phyloP scores from a whole-genome alignment of 179 eudicot species.

The Silene noctiflora region DNA sequence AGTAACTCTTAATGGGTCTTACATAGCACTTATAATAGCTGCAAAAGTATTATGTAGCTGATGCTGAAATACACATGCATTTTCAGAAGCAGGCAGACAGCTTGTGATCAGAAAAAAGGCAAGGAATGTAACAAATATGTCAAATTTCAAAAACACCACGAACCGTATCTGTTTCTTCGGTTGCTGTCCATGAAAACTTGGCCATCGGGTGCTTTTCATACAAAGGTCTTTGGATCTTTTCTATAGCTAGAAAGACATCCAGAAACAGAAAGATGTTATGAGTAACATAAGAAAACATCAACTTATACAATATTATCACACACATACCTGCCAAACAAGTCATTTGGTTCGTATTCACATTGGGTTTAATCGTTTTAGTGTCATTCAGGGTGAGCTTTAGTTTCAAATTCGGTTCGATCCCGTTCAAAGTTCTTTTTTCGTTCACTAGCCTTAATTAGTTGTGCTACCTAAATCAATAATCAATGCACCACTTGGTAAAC shows the following conservation, averaged over 20 bases:
- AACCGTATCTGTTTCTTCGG: constrained; percentile 82
- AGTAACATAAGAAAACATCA: constrained; percentile 6
- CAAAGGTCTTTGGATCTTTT: constrained; percentile 74
- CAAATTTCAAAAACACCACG: constrained; percentile 23
- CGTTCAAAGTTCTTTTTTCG: no score
- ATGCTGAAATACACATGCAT: not conserved
- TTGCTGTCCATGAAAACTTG: constrained; percentile 87
- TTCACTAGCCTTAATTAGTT: no score
- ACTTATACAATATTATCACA: not conserved
- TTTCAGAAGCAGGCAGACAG: not conserved
- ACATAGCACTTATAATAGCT: not conserved
- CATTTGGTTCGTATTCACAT: no score
- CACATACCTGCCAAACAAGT: not conserved
- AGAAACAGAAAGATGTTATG: constrained; percentile 9
- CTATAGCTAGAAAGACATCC: constrained; percentile 48
- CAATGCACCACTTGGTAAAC: not conserved
- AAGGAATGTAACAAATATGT: not conserved
- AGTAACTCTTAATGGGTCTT: not conserved
- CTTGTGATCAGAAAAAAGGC: not conserved
- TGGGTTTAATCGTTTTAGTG: no score
- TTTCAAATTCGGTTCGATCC: not conserved
- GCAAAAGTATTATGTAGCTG: not conserved
- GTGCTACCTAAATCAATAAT: no score
- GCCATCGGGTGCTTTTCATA: constrained; percentile 93
- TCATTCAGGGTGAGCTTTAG: not conserved